Evolutionary conservation across 1,284 basidiomycete species (phyloP), one percentile per base, ranked within the genome.

Genomic region (Ustilago nuda): DNA sequence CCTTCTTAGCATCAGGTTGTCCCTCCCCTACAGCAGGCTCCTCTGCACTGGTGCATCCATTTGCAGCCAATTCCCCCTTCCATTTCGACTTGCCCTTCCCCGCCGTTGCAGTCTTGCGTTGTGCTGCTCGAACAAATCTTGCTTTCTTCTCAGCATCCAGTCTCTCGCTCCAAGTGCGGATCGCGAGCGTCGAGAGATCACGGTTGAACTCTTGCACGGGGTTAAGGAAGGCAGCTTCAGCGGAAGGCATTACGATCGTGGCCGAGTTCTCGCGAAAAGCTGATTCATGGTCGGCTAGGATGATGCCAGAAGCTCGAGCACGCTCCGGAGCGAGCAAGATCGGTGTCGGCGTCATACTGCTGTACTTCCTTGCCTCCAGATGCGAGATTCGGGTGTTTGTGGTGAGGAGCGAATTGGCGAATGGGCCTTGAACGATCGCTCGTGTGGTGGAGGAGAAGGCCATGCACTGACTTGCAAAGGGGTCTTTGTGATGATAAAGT

Each of bases 201-300:
- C 97, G 90, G 87, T 99, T 99, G 89, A 98, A 99, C 86, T 99
- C 94, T 84, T 99, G 96, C 8, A 98, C 93, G 2, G 97, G 96
- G 85, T 99, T 99, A 67, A 99, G 88, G 87, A 99, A 99, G n/a
- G 87, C 87, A 12, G 85, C 83, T 46, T 83, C 80, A 30, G 80
- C 80, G 4, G 79, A 79, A 11, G 84, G 84, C 67, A 85, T 78
- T 30, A 84, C 81, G 54, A 85, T 85, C 35, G 83, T 84, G 1
- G 84, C 79, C 65, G 72, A 78, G 57, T 82, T 82, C 52, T 85
- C 84, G 35, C 78, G 72, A 61, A 85, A 85, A 3, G 83, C 84
- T 0, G 81, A 65, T 53, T 85, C 83, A 23, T 77, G 43, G 17
- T 76, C 59, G 37, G 61, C 60, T 17, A 85, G 75, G 8, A 79